phyloP scores from a whole-genome alignment of 345 rosid species.

The Syzygium grande region DNA sequence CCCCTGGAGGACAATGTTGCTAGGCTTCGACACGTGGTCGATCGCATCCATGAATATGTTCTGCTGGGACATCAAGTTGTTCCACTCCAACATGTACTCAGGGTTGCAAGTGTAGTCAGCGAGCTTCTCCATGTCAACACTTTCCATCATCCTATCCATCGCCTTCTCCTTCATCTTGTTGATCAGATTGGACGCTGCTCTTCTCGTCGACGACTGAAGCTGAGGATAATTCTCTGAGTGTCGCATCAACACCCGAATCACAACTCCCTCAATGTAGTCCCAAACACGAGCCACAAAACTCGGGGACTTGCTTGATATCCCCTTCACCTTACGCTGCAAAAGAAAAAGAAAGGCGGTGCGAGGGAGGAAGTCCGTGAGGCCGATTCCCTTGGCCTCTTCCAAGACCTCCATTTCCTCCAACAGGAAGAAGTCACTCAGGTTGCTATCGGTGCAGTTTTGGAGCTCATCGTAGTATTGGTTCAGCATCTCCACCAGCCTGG shows the following conservation, averaged over 20 bases:
- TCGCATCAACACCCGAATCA: constrained; percentile 4
- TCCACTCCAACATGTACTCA: constrained; percentile 14
- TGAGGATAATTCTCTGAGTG: constrained; percentile 10
- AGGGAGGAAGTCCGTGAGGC: constrained; percentile 24
- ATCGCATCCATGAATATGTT: not conserved
- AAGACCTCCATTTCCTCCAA: constrained; percentile 14
- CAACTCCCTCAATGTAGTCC: constrained; percentile 12
- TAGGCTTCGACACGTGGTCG: not conserved
- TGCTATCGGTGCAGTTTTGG: not conserved
- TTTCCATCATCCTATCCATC: constrained; percentile 12
- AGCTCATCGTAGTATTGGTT: not conserved
- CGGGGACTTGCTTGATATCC: not conserved
- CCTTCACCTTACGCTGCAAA: constrained; percentile 10
- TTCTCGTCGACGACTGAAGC: not conserved
- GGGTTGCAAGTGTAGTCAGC: constrained; percentile 24
- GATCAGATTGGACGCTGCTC: constrained; percentile 12
- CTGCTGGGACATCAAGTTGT: constrained; percentile 5
- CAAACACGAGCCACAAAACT: constrained; percentile 8
- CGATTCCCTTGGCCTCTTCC: constrained; percentile 20
- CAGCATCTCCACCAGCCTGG: constrained; percentile 20
- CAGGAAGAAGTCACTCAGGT: not conserved
- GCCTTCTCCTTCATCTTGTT: constrained; percentile 20
- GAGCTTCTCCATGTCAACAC: constrained; percentile 25
- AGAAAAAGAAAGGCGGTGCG: constrained; percentile 8
- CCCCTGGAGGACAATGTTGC: not conserved